Base-by-base conservation (phyloP, 768 basidiomycete species). In the Psilocybe cubensis region DNA sequence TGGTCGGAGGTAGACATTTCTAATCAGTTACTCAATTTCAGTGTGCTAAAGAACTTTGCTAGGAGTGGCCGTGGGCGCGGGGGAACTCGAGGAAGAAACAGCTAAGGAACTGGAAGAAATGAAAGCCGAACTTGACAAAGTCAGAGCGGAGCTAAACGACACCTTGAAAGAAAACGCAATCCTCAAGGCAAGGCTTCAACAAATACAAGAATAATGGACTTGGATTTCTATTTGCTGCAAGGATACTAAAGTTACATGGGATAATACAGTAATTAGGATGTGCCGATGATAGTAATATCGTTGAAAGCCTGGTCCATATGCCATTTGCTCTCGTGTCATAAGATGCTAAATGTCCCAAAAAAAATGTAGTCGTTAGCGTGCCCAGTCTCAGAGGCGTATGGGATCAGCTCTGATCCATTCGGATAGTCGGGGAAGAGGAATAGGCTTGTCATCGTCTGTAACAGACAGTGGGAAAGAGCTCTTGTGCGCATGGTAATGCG, bases 1-100 rank as follows among this genome's bases (percentile, higher is more conserved):
- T 94, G 11, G 85, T 91, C 29, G 74, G 76, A 71, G 75, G 77
- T 82, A 42, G 18, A 61, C 25, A 28, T 31, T 10, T 5, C 11
- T 7, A 2, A 25, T 49, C n/a, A 53, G 44, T 23, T 11, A 18
- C 9, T 27, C 33, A 14, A 21, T 51, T 12, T 56, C 17, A 45
- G 18, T 43, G 43, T 31, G 60, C 28, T 59, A 52, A 35, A 56
- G 5, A 21, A 48, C 38, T 33, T 51, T 46, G 20, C 10, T 60
- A 91, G 91, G 90, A 41, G 82, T 94, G 31, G 84, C 91, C 3
- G 83, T 92, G 41, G 88, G 90, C 11, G 85, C 88, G 1, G 88
- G 85, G 11, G 89, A 92, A 65, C 57, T 92, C 3, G 80, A 82
- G 57, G 90, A 89, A 66, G 78, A 80, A 23, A 81, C 81, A 0